Evolutionary conservation across 441 rosid species (phyloP).

Genomic region (Biscutella laevigata): DNA sequence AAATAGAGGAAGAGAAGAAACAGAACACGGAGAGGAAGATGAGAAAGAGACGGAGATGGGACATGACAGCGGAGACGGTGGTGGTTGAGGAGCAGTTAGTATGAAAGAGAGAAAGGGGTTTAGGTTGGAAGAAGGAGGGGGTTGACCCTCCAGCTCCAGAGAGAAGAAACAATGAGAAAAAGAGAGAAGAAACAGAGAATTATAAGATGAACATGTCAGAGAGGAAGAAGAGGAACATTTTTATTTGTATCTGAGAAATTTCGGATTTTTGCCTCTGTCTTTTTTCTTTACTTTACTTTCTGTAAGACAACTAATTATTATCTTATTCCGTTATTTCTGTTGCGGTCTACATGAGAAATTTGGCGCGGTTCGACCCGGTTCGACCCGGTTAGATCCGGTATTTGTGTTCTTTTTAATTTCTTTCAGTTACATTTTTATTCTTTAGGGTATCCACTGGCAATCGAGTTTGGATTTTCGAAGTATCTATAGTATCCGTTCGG

Average conservation of each 20-base stretch:
- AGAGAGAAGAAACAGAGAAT: slow-evolving; percentile 50
- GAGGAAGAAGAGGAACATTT: slow-evolving; percentile 16
- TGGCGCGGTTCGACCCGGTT: neutral
- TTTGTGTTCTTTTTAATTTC: neutral
- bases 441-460: no score
- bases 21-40: slow-evolving; percentile 24
- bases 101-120: slow-evolving; percentile 28
- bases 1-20: slow-evolving; percentile 23
- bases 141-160: slow-evolving; percentile 29
- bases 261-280: no score
- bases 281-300: no score
- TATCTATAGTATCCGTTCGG: no score
- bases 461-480: no score
- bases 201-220: slow-evolving; percentile 28
- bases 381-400: neutral
- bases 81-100: slow-evolving; percentile 15
- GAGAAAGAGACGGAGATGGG: slow-evolving; percentile 15
- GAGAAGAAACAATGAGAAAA: slow-evolving; percentile 17
- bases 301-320: neutral
- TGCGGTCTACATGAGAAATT: neutral
- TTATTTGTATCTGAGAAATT: no score
- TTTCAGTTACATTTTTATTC: no score
- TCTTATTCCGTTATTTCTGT: slow-evolving; percentile 26
- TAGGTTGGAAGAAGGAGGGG: slow-evolving; percentile 39
- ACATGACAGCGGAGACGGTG: slow-evolving; percentile 26